A percentile compares a stretch with the other conserved stretches of the same genome.
Conservation (phyloP, 495 filamentous ascomycete genomes). For the Astrocystis sublimbata region DNA sequence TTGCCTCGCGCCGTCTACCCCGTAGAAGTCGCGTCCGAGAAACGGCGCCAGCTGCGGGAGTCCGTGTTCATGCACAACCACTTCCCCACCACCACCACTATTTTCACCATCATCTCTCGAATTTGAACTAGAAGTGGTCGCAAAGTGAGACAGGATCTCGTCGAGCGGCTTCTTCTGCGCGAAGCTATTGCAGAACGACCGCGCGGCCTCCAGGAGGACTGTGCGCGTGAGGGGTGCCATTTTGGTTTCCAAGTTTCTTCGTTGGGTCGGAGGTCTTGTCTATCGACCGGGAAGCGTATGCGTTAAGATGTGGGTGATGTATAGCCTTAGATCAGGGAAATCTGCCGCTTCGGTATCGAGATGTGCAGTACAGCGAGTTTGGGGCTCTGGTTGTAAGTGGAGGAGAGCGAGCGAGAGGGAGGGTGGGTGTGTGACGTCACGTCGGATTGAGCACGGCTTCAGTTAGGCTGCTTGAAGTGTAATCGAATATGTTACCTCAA, state of each 20-base stretch:
- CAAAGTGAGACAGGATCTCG: constrained; percentile 53
- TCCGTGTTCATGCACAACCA: constrained; percentile 57
- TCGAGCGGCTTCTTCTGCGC: constrained; percentile 32
- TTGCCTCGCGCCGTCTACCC: constrained; percentile 43
- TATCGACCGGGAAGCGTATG: not conserved
- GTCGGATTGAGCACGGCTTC: too few species aligned
- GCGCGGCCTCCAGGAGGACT: constrained; percentile 45
- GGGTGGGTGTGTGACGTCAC: too few species aligned
- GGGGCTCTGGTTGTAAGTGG: too few species aligned
- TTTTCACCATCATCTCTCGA: not conserved
- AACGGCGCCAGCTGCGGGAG: constrained; percentile 55
- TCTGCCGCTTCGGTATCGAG: too few species aligned
- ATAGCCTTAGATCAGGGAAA: too few species aligned
- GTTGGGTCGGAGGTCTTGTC: not conserved
- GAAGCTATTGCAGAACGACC: constrained; percentile 51
- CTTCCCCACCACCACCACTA: constrained; percentile 4
- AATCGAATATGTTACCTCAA: too few species aligned
- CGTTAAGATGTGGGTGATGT: too few species aligned
- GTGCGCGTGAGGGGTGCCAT: constrained; percentile 26
- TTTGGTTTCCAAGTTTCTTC: not conserved
- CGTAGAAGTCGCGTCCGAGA: constrained; percentile 56
- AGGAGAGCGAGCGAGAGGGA: too few species aligned
- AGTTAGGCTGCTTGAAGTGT: too few species aligned
- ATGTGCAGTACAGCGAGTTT: too few species aligned
- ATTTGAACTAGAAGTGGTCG: not conserved